Percentiles rank a stretch among this genome's conserved stretches.
These are phyloP conservation scores for Jatropha curcas DNA, from an alignment of 345 rosid species.

Conservation along the genomic window DNA sequence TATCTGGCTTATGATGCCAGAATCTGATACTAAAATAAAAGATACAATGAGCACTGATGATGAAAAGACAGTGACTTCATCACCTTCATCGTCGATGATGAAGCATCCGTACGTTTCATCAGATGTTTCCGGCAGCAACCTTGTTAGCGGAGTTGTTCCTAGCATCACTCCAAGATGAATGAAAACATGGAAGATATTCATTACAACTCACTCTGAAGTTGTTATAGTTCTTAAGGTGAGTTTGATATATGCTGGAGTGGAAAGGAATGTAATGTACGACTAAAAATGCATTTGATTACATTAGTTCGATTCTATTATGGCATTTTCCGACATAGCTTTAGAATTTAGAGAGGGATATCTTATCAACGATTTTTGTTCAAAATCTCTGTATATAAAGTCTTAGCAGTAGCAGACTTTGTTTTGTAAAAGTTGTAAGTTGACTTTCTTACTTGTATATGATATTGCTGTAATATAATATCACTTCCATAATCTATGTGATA, in stretches of 20 bases:
- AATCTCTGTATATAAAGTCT: background rate
- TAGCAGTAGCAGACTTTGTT: no score
- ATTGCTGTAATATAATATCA: no score
- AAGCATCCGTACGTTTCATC: conserved; percentile 59
- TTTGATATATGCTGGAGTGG: no score
- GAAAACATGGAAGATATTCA: background rate
- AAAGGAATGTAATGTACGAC: no score
- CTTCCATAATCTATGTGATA: no score
- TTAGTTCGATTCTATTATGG: no score
- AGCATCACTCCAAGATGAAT: conserved; percentile 65
- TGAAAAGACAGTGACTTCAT: conserved; percentile 24
- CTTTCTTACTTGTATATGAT: no score
- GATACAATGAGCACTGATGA: conserved; percentile 16
- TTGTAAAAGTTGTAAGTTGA: no score
- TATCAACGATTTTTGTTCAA: no score
- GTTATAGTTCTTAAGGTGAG: background rate
- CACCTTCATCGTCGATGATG: conserved; percentile 46
- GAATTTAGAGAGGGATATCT: no score
- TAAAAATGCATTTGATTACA: no score
- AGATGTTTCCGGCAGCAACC: conserved; percentile 87
- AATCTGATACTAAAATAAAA: conserved; percentile 33
- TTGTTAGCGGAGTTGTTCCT: conserved; percentile 73
- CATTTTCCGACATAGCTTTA: no score
- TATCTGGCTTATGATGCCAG: conserved; percentile 66
- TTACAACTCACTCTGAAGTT: background rate